Conservation (phyloP, 2,329 filamentous ascomycete species). For the Furcasterigmium furcatum region DNA sequence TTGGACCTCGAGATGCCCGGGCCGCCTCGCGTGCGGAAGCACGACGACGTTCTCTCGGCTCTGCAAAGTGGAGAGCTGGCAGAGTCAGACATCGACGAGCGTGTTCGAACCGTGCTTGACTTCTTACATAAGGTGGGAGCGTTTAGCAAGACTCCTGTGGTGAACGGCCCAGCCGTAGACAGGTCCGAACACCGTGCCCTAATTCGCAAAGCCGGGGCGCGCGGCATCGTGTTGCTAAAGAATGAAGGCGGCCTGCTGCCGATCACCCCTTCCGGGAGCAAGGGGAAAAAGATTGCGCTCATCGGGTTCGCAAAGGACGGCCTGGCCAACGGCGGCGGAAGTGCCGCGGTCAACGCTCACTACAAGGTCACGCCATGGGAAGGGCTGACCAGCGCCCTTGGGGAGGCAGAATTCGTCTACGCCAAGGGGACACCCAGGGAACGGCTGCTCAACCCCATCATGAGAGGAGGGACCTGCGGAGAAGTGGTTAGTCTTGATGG, state of each 20-base stretch:
- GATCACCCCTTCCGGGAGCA: constrained; percentile 34
- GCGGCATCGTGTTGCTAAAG: constrained; percentile 72
- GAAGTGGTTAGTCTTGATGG: constrained; percentile 21
- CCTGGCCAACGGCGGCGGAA: constrained; percentile 58
- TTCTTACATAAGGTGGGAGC: constrained; percentile 45
- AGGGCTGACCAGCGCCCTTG: constrained; percentile 17
- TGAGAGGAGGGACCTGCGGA: constrained; percentile 7
- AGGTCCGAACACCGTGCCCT: constrained; percentile 5
- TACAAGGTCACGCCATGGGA: constrained; percentile 26
- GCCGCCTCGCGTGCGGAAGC: not conserved
- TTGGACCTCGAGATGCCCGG: constrained; percentile 29
- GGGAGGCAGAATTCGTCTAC: constrained; percentile 17
- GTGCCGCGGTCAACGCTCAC: constrained; percentile 47
- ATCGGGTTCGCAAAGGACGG: constrained; percentile 39
- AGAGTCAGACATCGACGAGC: constrained; percentile 46
- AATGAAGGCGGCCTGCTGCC: constrained; percentile 65
- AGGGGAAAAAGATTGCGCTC: constrained; percentile 25
- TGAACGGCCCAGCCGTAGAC: constrained; percentile 9
- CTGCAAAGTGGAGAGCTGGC: constrained; percentile 72
- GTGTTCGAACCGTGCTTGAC: constrained; percentile 53
- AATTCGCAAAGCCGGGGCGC: constrained; percentile 41
- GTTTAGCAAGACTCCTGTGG: not conserved
- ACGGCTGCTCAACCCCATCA: constrained; percentile 11
- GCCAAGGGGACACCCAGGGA: constrained; percentile 14
- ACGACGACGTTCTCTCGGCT: constrained; percentile 36